phyloP scores from a whole-genome alignment of 306 rosid genomes.

The Castanea sativa region DNA sequence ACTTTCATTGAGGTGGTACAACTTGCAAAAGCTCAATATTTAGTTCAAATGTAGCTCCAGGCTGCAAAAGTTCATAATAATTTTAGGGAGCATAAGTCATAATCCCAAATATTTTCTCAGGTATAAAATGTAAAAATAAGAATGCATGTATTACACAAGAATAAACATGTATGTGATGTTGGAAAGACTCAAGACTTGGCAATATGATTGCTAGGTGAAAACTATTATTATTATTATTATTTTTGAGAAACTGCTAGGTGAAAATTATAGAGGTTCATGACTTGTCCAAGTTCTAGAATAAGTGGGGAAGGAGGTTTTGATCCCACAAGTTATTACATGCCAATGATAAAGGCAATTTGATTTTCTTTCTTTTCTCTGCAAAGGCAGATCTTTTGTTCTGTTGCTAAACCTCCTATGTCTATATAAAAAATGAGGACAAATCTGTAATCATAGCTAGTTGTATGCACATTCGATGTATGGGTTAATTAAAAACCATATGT shows the following conservation, averaged over 20 bases:
- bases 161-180: background rate
- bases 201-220: background rate
- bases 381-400: background rate
- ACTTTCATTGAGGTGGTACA: constrained; percentile 37
- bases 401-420: background rate
- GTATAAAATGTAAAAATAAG: background rate
- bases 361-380: background rate
- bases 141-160: background rate
- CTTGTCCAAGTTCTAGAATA: background rate
- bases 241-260: background rate
- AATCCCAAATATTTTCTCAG: background rate
- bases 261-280: no score
- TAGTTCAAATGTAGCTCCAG: constrained; percentile 87
- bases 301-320: background rate
- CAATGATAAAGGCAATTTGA: background rate
- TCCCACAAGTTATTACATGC: background rate
- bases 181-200: background rate
- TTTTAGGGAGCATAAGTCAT: constrained; percentile 18
- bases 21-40: constrained; percentile 82
- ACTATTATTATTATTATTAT: no score
- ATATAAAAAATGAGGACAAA: background rate
- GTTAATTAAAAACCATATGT: no score
- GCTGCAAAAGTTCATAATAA: constrained; percentile 56
- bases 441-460: background rate
- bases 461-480: no score